These are phyloP conservation scores for Chlamydomonas sp. DNA, from an alignment of 139 green algal genomes.

Conservation along the genomic window DNA sequence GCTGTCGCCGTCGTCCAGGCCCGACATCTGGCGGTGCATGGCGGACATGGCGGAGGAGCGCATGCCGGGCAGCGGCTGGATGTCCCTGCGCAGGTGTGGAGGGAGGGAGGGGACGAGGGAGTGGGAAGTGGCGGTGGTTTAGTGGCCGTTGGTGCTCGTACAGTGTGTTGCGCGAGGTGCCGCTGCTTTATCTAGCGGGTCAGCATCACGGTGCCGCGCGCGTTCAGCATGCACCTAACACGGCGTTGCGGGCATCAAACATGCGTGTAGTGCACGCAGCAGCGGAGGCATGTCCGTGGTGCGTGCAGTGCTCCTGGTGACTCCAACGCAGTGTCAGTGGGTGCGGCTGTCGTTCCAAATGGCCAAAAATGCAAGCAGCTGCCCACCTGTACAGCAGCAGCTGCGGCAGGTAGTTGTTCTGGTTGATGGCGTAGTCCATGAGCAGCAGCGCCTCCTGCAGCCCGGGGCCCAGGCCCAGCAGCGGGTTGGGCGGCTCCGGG, in stretches of 20 bases:
- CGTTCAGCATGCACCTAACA: too few species aligned
- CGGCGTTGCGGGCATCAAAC: too few species aligned
- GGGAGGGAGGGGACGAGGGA: not conserved
- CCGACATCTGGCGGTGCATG: not conserved
- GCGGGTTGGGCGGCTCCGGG: slow-evolving; percentile 34
- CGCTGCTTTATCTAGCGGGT: too few species aligned
- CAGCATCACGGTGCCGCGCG: too few species aligned
- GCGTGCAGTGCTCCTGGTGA: not conserved
- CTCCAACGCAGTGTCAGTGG: too few species aligned
- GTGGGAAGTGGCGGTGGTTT: too few species aligned
- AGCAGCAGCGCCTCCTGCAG: slow-evolving; percentile 63
- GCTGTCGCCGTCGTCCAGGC: slow-evolving; percentile 3
- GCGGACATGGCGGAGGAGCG: not conserved
- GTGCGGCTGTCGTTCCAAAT: too few species aligned
- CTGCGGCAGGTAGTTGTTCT: slow-evolving; percentile 70
- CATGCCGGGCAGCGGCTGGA: slow-evolving; percentile 33
- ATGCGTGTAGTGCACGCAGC: too few species aligned
- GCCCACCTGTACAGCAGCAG: slow-evolving; percentile 72
- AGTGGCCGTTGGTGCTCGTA: not conserved
- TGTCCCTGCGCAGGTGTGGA: slow-evolving; percentile 9
- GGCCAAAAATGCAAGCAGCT: not conserved
- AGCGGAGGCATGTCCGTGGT: too few species aligned
- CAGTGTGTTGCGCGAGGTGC: too few species aligned
- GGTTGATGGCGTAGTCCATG: slow-evolving; percentile 68
- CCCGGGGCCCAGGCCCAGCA: slow-evolving; percentile 43